Base-by-base conservation (phyloP, 768 basidiomycete genomes). In the Tulasnella sp. region DNA sequence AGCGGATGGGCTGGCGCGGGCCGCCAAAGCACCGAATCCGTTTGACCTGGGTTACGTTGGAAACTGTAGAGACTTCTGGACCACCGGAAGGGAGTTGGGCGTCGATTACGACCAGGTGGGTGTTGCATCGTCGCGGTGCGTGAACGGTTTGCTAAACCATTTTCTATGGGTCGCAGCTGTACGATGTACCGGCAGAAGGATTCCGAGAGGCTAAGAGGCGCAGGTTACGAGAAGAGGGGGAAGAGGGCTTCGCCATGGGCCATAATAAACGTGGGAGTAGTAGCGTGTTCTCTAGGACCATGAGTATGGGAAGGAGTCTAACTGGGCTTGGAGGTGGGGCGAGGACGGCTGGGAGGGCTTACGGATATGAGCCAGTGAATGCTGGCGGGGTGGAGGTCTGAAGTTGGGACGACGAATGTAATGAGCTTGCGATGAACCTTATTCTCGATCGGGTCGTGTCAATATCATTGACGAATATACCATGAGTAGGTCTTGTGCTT, bases 21-120 rank as follows among this genome's bases (percentile, higher is more conserved):
- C 88, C 1, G 76, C 81, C 4, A 83, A 80, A 58, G 85, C 87
- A 38, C 78, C 80, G 10, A 98, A 98, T 72, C 96, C 95, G 42
- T 99, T 98, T 70, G 91, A 96, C 71, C 66, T 88, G 21, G 94
- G 94, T 1, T 48, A 86, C 15, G 72, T 79, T 19, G 75, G 76
- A 59, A 94, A 94, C 68, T 94, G 91, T 70, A 82, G 80, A 66
- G 95, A 99, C 74, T 98, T 99, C 72, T 99, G 95, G 95, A 82
- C 82, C 51, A 80, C 79, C 58, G 90, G 93, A 23, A 76, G 77
- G 61, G 88, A 90, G 71, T 73, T 95, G 24, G 90, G 89, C 2
- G 88, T 99, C 48, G 85, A 94, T 69, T 99, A 96, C 73, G 88
- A 89, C 56, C 75, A 77, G 48, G 55, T 56, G 44, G 7, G 55